A percentile compares a stretch with the other conserved stretches of the same genome.
Evolutionary conservation across 2,329 filamentous ascomycete species (phyloP).

Genomic region (Trichoderma oligosporum): DNA sequence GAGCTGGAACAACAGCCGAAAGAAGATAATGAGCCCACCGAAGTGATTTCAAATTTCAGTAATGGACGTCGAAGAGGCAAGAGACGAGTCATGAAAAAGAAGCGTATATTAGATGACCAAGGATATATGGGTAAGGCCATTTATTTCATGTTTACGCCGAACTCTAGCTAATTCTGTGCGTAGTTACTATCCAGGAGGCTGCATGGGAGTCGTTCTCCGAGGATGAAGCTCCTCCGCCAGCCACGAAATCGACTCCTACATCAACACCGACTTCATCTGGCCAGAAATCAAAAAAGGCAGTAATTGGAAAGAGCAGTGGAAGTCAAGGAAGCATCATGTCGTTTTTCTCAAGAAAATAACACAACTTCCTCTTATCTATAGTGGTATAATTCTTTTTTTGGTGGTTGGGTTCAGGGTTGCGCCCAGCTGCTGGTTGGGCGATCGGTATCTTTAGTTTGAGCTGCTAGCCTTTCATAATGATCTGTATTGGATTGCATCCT

Average conservation of each 20-base stretch:
- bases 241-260: constrained; percentile 51
- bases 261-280: constrained; percentile 45
- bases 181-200: constrained; percentile 80
- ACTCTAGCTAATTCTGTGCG: constrained; percentile 14
- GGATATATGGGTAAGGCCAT: constrained; percentile 73
- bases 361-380: background rate
- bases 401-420: background rate
- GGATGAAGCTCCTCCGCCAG: constrained; percentile 61
- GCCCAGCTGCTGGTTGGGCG: constrained; percentile 9
- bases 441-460: background rate
- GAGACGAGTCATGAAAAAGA: constrained; percentile 81
- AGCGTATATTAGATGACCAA: constrained; percentile 79
- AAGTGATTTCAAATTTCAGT: constrained; percentile 50
- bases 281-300: constrained; percentile 51
- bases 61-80: constrained; percentile 68
- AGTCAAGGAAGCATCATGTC: constrained; percentile 83
- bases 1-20: constrained; percentile 25
- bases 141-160: background rate
- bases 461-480: constrained; percentile 26
- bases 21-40: constrained; percentile 44
- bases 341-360: constrained; percentile 79
- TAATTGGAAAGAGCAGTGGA: constrained; percentile 45
- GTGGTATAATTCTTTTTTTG: background rate
- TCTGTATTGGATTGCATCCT: constrained; percentile 31
- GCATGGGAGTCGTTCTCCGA: constrained; percentile 94